Base-by-base conservation (phyloP, 2,329 filamentous ascomycete genomes). In the Fonsecaea multimorphosa region DNA sequence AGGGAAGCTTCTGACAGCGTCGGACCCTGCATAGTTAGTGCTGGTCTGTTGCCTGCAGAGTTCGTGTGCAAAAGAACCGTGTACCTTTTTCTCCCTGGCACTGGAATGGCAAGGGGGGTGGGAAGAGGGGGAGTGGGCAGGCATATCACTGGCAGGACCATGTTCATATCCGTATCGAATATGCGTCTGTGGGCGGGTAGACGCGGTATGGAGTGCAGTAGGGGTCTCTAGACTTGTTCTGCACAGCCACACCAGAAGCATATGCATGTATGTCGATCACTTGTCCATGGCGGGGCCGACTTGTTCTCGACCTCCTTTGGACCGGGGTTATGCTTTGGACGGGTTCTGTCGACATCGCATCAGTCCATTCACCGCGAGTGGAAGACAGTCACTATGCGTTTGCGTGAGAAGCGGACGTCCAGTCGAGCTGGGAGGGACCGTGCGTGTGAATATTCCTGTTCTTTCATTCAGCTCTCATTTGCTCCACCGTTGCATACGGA, bases 251-350 rank as follows among this genome's bases (percentile, higher is more conserved):
- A 49, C 19, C 19, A 49, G 19, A 49, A n/a, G 44, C 44, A 24
- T 49, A 49, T 49, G 44, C 44, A 12, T 24, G 44, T 49, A n/a
- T 49, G 44, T 49, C 44, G 44, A 49, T 49, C 44, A 49, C 44
- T 24, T 49, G 4, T 49, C 44, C 1, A 24, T 24, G 19, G 19
- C 16, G 16, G 38, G 38, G 44, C 19, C 44, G 44, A 49, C 22
- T 24, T 24, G 44, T 22, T 49, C 44, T 49, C 19, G 44, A 49
- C 44, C 44, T 46, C 40, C 40, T 40, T 19, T 46, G 8, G 40
- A 46, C n/a, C 40, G 9, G n/a, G 19, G 19, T n/a, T 46, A 46
- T 46, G 19, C 40, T 46, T 46, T 24, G 19, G 44, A 22, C 44
- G 7, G 19, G 3, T 27, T 49, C 44, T 49, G 44, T 49, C 44